Evolutionary conservation across 805 yeast genomes (phyloP), one percentile per base, ranked within the genome.

Genomic region (Pichia nanzhaoensis): DNA sequence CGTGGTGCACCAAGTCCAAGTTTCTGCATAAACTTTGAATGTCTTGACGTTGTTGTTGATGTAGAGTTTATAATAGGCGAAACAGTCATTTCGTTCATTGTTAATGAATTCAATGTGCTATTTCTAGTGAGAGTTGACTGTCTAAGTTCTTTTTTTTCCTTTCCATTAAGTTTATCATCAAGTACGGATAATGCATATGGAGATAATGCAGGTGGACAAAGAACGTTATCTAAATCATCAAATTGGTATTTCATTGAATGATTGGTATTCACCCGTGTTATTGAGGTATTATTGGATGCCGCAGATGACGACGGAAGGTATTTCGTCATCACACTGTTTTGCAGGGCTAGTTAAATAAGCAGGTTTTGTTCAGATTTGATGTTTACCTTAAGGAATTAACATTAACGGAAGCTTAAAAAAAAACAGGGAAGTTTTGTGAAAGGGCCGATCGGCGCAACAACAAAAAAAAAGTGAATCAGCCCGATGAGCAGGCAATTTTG

Each of bases 141-240:
- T 20, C 12, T 27, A 22, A 24, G 14, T 10, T 32, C 14, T 33
- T 8, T 21, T 30, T 5, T 37, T n/a, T n/a, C 40, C 12, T 30
- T 28, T 35, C 20, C 16, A 5, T 18, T 27, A 18, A 19, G 9
- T n/a, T 34, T 22, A 28, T 32, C 72, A 35, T 69, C 71, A 32
- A 75, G 59, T 28, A 76, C 58, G 3, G 77, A 74, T 52, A 74
- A 67, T 36, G 78, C 71, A 53, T 74, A 75, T 1, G 78, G 69
- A 50, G 80, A 75, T 50, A 76, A 64, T 24, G 73, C 72, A 2
- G 82, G 82, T 0, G 79, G 79, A 21, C 72, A 63, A 38, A 65
- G 60, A 44, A 71, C 78, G 37, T 72, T 77, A 20, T 54, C 60
- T 1, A 55, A 48, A 37, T 57, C 59, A 40, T 55, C 59, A 30